These are phyloP conservation scores for Diaporthe velutina DNA, from an alignment of 2,329 filamentous ascomycete species.

Conservation along the genomic window DNA sequence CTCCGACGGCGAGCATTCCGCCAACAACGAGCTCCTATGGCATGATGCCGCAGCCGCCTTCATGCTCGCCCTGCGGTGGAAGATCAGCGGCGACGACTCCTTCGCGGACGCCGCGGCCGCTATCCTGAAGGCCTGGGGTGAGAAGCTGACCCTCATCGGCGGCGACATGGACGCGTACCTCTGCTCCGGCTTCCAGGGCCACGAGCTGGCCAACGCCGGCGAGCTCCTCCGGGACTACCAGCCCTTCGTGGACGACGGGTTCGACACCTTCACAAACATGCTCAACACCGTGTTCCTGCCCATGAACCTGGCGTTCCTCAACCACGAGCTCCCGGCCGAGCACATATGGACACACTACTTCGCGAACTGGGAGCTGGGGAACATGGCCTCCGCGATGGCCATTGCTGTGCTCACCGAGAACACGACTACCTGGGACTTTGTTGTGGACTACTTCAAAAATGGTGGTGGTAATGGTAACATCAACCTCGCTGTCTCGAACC, in stretches of 20 bases:
- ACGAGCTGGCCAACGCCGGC: constrained; percentile 60
- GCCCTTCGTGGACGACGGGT: constrained; percentile 46
- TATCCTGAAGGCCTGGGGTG: constrained; percentile 55
- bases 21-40: constrained; percentile 28
- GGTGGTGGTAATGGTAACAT: constrained; percentile 54
- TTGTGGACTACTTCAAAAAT: constrained; percentile 54
- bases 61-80: constrained; percentile 53
- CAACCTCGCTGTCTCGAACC: constrained; percentile 49
- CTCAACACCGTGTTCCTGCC: constrained; percentile 53
- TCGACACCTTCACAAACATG: constrained; percentile 47
- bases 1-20: not conserved
- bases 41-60: constrained; percentile 37
- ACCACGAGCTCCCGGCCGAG: constrained; percentile 49
- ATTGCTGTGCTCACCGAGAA: constrained; percentile 59
- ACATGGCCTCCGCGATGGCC: constrained; percentile 53
- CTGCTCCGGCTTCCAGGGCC: constrained; percentile 58
- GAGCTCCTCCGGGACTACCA: constrained; percentile 55
- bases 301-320: constrained; percentile 54
- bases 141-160: constrained; percentile 49
- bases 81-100: constrained; percentile 50
- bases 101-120: constrained; percentile 53
- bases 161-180: constrained; percentile 54
- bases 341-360: constrained; percentile 52
- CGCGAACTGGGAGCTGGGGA: constrained; percentile 61
- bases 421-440: constrained; percentile 54